Evolutionary conservation across 1,139 yeast species (phyloP).

Genomic region (Suhomyces choctaworum): DNA sequence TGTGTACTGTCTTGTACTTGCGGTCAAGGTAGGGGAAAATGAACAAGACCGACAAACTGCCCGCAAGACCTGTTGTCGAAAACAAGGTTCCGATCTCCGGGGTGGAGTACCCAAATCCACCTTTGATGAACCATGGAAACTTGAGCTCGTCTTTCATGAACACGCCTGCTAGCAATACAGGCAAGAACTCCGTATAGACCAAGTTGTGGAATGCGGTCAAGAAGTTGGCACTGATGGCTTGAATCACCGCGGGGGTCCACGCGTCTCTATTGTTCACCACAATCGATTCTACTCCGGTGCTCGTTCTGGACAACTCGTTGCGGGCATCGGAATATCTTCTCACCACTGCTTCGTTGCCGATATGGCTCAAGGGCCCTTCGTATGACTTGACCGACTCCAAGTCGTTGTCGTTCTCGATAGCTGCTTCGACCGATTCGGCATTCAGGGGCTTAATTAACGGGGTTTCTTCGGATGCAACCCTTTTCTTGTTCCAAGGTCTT

Average conservation of each 20-base stretch:
- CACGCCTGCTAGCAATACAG: constrained; percentile 24
- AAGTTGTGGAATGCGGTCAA: constrained; percentile 20
- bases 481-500: constrained; percentile 34
- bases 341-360: constrained; percentile 13
- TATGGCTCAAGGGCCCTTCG: constrained; percentile 3
- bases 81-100: constrained; percentile 25
- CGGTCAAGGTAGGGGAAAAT: constrained; percentile 28
- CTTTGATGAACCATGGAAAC: constrained; percentile 23
- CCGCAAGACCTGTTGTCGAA: constrained; percentile 27
- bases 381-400: constrained; percentile 2
- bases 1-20: constrained; percentile 21
- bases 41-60: constrained; percentile 23
- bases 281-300: constrained; percentile 3
- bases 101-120: constrained; percentile 24
- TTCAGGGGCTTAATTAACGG: constrained; percentile 2
- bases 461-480: constrained; percentile 1
- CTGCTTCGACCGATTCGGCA: background rate
- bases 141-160: constrained; percentile 13
- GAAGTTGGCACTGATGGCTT: constrained; percentile 21
- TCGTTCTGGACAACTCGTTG: constrained; percentile 1
- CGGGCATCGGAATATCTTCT: constrained; percentile 18
- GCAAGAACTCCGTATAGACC: constrained; percentile 24
- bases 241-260: constrained; percentile 26
- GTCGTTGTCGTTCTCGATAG: constrained; percentile 3
- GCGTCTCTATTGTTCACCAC: constrained; percentile 4